These are phyloP conservation scores for Candolleomyces efflorescens DNA, from an alignment of 768 basidiomycete species.

Conservation along the genomic window DNA sequence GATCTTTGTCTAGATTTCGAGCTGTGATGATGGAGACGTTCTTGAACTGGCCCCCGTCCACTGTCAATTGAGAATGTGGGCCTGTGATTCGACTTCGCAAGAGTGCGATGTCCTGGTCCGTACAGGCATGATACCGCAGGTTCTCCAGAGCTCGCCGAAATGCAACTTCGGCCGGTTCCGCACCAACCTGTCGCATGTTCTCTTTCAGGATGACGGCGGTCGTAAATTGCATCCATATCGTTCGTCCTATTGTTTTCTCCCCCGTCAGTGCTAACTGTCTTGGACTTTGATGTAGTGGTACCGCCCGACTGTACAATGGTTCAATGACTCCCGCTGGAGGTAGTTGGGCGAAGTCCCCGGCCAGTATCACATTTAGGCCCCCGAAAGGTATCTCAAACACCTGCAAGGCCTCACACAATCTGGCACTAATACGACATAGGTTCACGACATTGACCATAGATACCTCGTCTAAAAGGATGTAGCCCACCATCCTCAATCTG, in stretches of 20 bases:
- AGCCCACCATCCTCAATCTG: constrained; percentile 24
- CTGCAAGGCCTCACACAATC: constrained; percentile 22
- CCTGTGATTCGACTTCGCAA: constrained; percentile 22
- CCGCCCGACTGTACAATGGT: too few relatives aligned
- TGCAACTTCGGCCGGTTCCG: too few relatives aligned
- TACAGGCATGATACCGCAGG: too few relatives aligned
- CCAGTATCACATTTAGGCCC: constrained; percentile 11
- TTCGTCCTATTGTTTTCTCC: too few relatives aligned
- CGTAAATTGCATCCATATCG: too few relatives aligned
- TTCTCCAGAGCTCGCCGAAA: too few relatives aligned
- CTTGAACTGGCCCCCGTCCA: constrained; percentile 20
- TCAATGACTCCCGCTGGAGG: not conserved
- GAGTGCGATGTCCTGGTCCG: constrained; percentile 27
- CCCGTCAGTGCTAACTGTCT: too few relatives aligned
- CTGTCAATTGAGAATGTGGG: not conserved
- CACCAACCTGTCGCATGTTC: too few relatives aligned
- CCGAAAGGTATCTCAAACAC: constrained; percentile 23
- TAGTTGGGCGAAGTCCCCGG: not conserved
- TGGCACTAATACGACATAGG: constrained; percentile 27
- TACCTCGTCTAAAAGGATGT: constrained; percentile 34
- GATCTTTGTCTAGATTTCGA: constrained; percentile 32
- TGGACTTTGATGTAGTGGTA: too few relatives aligned
- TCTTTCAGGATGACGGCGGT: too few relatives aligned
- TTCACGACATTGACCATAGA: constrained; percentile 31
- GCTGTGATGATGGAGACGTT: constrained; percentile 35